These are phyloP conservation scores for Ambrosiella beaveri DNA, from an alignment of 2,329 filamentous ascomycete species.

Conservation along the genomic window DNA sequence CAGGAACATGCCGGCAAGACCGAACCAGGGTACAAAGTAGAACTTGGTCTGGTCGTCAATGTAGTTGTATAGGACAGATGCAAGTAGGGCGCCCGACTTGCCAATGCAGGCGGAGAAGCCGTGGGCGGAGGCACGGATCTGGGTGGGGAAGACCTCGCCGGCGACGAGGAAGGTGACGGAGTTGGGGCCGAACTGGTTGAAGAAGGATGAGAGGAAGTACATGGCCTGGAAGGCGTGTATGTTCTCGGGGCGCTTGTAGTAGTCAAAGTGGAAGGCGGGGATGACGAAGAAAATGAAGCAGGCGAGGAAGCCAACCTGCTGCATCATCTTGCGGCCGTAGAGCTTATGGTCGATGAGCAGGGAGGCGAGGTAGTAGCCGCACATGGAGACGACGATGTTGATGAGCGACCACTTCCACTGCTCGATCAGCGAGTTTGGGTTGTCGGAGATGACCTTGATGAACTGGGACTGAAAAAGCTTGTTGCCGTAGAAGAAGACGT, in stretches of 20 bases:
- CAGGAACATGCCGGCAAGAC: conserved; percentile 67
- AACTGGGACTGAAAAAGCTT: conserved; percentile 92
- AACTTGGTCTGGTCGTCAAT: conserved; percentile 74
- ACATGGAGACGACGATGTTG: conserved; percentile 74
- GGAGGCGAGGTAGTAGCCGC: conserved; percentile 78
- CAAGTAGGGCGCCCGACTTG: conserved; percentile 74
- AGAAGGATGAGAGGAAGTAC: conserved; percentile 96
- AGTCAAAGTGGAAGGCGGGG: conserved; percentile 72
- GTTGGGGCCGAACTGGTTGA: conserved; percentile 98
- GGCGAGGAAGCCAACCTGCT: conserved; percentile 82
- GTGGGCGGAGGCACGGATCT: conserved; percentile 82
- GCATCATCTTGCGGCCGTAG: conserved; percentile 92
- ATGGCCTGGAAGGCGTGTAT: conserved; percentile 90
- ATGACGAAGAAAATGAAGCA: conserved; percentile 88
- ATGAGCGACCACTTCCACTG: conserved; percentile 85
- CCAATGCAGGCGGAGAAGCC: conserved; percentile 85
- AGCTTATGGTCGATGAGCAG: conserved; percentile 90
- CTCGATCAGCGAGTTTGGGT: conserved; percentile 57
- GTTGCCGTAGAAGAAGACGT: conserved; percentile 98
- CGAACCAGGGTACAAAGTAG: conserved; percentile 89
- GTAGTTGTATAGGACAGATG: conserved; percentile 87
- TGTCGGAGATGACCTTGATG: conserved; percentile 61
- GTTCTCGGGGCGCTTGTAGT: conserved; percentile 55
- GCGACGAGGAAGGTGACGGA: conserved; percentile 90
- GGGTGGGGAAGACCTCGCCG: conserved; percentile 89